Conservation (phyloP, 441 rosid species). For the Omphalea diandra region DNA sequence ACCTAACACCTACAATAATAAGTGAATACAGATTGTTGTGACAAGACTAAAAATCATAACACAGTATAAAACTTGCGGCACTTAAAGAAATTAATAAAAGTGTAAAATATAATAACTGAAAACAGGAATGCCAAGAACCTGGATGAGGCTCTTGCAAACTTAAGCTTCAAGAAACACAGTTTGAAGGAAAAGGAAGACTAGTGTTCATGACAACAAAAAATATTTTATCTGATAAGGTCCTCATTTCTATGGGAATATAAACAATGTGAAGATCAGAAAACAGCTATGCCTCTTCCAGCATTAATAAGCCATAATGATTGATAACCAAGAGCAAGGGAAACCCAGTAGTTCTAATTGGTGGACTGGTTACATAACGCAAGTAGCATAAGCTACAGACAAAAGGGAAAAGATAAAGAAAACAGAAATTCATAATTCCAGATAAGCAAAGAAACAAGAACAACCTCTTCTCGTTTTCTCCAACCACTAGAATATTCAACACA, state of each 20-base stretch:
- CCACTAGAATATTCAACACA: slow-evolving; percentile 71
- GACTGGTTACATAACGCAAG: slow-evolving; percentile 5
- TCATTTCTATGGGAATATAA: slow-evolving; percentile 3
- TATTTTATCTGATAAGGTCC: not conserved
- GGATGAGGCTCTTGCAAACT: not conserved
- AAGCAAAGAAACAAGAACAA: slow-evolving; percentile 25
- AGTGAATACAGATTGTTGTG: not conserved
- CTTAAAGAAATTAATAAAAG: not conserved
- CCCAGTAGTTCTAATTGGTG: not conserved
- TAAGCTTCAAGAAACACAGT: slow-evolving; percentile 1
- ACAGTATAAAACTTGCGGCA: not conserved
- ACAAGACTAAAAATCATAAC: not conserved
- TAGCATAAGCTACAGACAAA: slow-evolving; percentile 6
- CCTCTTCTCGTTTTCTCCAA: slow-evolving; percentile 99
- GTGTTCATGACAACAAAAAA: slow-evolving; percentile 5
- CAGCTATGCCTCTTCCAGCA: not conserved
- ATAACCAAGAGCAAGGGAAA: not conserved
- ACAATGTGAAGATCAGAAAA: not conserved
- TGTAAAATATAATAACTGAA: not conserved
- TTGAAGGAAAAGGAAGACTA: not conserved
- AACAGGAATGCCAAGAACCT: not conserved
- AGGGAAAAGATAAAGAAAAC: not conserved
- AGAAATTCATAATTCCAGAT: not conserved
- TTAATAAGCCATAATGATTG: not conserved
- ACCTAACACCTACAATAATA: not conserved